phyloP scores from a whole-genome alignment of 306 rosid species.

The Rosa chinensis region DNA sequence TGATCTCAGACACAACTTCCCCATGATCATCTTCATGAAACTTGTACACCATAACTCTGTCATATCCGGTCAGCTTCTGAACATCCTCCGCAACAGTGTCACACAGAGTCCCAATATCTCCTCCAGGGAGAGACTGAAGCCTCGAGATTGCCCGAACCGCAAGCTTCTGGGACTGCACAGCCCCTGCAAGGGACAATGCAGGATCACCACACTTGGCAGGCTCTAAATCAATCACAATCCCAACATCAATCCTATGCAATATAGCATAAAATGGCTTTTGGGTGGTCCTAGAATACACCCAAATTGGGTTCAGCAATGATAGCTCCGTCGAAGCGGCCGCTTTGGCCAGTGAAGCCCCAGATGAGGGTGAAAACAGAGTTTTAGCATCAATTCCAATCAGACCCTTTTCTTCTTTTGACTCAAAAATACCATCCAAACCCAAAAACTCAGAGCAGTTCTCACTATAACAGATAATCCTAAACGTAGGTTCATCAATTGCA shows the following conservation, averaged over 20 bases:
- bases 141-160: constrained; percentile 81
- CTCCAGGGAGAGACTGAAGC: constrained; percentile 77
- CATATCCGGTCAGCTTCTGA: constrained; percentile 80
- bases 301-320: constrained; percentile 64
- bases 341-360: constrained; percentile 56
- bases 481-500: constrained; percentile 56
- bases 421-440: constrained; percentile 44
- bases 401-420: constrained; percentile 20
- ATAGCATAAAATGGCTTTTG: constrained; percentile 81
- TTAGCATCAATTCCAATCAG: constrained; percentile 64
- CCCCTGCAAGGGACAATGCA: constrained; percentile 72
- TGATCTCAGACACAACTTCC: constrained; percentile 78
- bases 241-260: constrained; percentile 80
- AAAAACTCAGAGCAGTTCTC: constrained; percentile 63
- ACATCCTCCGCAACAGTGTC: constrained; percentile 75
- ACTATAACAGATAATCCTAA: constrained; percentile 57
- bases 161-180: constrained; percentile 81
- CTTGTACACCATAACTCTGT: constrained; percentile 85
- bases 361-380: constrained; percentile 63
- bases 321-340: constrained; percentile 59
- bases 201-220: constrained; percentile 62
- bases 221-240: constrained; percentile 81
- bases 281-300: constrained; percentile 54
- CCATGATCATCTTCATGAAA: constrained; percentile 92
- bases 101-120: constrained; percentile 59